Percentiles rank a stretch among this genome's conserved stretches.
phyloP scores from a whole-genome alignment of 1,139 yeast genomes.

The Saccharomyces hybrid region DNA sequence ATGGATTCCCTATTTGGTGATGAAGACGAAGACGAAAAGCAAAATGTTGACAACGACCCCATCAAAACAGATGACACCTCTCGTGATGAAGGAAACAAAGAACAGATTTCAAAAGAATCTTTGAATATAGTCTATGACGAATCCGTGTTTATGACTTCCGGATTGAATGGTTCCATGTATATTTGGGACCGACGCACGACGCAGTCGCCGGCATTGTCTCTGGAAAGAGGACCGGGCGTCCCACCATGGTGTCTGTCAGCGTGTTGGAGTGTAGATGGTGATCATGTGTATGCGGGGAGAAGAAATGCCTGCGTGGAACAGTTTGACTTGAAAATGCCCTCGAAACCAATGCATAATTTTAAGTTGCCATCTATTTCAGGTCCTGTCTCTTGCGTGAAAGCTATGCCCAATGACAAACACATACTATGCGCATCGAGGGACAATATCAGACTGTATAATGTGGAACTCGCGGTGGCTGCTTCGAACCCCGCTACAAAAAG shows the following conservation, averaged over 20 bases:
- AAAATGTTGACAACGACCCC: constrained; percentile 13
- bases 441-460: constrained; percentile 71
- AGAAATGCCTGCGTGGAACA: constrained; percentile 87
- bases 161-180: constrained; percentile 75
- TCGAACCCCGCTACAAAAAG: constrained; percentile 22
- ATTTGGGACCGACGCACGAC: constrained; percentile 72
- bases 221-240: constrained; percentile 55
- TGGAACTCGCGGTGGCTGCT: constrained; percentile 36
- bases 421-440: constrained; percentile 84
- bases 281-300: constrained; percentile 73
- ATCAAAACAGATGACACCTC: neutral
- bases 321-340: constrained; percentile 56
- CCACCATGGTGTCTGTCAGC: constrained; percentile 98
- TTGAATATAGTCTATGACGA: constrained; percentile 38
- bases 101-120: constrained; percentile 26
- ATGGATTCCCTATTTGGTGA: constrained; percentile 78
- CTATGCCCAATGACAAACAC: constrained; percentile 77
- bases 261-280: constrained; percentile 84
- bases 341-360: constrained; percentile 50
- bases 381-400: constrained; percentile 72
- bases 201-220: constrained; percentile 41
- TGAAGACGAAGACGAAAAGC: constrained; percentile 49
- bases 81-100: constrained; percentile 11
- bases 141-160: constrained; percentile 64
- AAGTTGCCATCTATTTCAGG: constrained; percentile 87